Percentiles rank a stretch among this genome's conserved stretches.
Evolutionary conservation across 192 early-diverging fungal species (phyloP).

Genomic region (Jimgerdemannia flammicorona): DNA sequence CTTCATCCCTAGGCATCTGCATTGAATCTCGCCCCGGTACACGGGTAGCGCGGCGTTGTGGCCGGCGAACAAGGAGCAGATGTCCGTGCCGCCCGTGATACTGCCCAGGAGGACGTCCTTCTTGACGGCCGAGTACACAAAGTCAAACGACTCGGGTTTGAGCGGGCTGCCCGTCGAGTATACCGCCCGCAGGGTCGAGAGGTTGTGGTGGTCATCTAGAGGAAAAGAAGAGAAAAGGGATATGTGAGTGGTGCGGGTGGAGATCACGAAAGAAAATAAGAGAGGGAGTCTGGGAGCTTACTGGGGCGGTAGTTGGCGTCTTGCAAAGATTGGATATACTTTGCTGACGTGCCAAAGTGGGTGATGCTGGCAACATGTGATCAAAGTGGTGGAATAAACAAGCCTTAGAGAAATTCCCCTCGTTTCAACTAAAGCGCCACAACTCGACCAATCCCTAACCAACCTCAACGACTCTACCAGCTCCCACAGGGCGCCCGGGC

Average conservation of each 20-base stretch:
- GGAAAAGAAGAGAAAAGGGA: neutral
- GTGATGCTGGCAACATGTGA: slow-evolving; percentile 55
- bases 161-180: slow-evolving; percentile 96
- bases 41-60: slow-evolving; percentile 89
- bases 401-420: neutral
- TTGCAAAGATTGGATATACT: slow-evolving; percentile 89
- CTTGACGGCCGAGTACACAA: slow-evolving; percentile 85
- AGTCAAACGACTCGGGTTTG: slow-evolving; percentile 90
- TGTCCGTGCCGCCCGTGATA: slow-evolving; percentile 97
- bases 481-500: slow-evolving; percentile 71
- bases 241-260: neutral
- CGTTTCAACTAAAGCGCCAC: neutral
- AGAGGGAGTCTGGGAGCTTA: slow-evolving; percentile 15
- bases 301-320: slow-evolving; percentile 66
- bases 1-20: slow-evolving; percentile 89
- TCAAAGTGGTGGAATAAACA: neutral
- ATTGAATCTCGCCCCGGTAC: slow-evolving; percentile 93
- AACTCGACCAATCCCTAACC: slow-evolving; percentile 1
- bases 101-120: slow-evolving; percentile 83
- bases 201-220: slow-evolving; percentile 46
- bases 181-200: slow-evolving; percentile 66
- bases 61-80: slow-evolving; percentile 93
- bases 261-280: neutral
- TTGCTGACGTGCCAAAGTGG: slow-evolving; percentile 91
- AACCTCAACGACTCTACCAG: slow-evolving; percentile 64